Evolutionary conservation across 495 filamentous ascomycete genomes (phyloP).

Genomic region (Ramalina peruviana): DNA sequence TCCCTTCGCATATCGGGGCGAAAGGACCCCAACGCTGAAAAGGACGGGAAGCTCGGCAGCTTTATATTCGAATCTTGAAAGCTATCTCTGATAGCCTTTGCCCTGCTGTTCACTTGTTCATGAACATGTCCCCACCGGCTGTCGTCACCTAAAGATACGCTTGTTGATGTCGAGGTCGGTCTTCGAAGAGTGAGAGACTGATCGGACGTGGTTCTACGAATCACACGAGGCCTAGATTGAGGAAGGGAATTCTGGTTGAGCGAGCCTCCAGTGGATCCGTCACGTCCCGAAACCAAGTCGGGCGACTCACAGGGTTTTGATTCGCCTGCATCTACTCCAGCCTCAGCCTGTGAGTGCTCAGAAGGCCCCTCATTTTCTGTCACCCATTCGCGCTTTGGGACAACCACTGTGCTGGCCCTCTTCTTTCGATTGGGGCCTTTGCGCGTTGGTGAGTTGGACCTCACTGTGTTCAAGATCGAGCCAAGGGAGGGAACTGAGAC

Average conservation of each 20-base stretch:
- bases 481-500: slow-evolving; percentile 9
- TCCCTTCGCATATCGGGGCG: slow-evolving; percentile 30
- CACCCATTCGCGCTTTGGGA: slow-evolving; percentile 9
- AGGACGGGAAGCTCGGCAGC: slow-evolving; percentile 46
- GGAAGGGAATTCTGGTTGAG: background rate
- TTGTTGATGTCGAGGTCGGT: slow-evolving; percentile 54
- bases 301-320: background rate
- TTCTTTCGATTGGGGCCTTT: slow-evolving; percentile 4
- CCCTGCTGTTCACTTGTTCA: slow-evolving; percentile 66
- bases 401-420: slow-evolving; percentile 8
- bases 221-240: background rate
- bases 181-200: slow-evolving; percentile 49
- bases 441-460: slow-evolving; percentile 5
- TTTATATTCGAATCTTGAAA: slow-evolving; percentile 66
- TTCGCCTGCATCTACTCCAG: too few species aligned
- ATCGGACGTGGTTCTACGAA: slow-evolving; percentile 58
- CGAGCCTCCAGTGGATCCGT: background rate
- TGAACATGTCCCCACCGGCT: slow-evolving; percentile 68
- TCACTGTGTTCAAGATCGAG: slow-evolving; percentile 4
- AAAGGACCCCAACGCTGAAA: slow-evolving; percentile 31
- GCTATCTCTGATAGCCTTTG: slow-evolving; percentile 87
- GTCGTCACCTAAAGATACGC: slow-evolving; percentile 63
- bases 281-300: slow-evolving; percentile 6
- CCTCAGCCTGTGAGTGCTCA: too few species aligned
- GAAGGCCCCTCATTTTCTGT: slow-evolving; percentile 9